phyloP scores from a whole-genome alignment of 176 grass and related monocot genomes.

The Panicum miliaceum region DNA sequence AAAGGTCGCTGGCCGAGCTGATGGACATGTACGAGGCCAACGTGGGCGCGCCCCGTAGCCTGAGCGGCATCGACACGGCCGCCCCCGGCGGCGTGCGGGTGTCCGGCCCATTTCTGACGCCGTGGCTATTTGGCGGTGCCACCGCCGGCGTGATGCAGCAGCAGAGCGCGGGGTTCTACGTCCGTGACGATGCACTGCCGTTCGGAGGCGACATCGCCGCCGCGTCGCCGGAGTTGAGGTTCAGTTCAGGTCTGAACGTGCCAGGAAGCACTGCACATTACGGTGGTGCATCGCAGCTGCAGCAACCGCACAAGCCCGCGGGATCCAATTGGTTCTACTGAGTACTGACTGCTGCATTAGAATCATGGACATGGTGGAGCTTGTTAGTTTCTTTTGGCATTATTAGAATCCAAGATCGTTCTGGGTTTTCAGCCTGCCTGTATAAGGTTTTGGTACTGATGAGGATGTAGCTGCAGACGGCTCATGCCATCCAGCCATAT shows the following conservation, averaged over 20 bases:
- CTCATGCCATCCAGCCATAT: not conserved
- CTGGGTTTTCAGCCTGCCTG: not conserved
- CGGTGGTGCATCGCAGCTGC: slow-evolving; percentile 30
- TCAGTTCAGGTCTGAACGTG: slow-evolving; percentile 34
- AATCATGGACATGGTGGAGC: not conserved
- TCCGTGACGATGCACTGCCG: slow-evolving; percentile 8
- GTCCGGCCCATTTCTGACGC: not conserved
- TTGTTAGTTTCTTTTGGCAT: not conserved
- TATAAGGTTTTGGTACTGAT: not conserved
- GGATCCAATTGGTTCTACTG: slow-evolving; percentile 47
- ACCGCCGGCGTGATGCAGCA: slow-evolving; percentile 28
- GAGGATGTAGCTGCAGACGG: not conserved
- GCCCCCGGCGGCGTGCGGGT: slow-evolving; percentile 27
- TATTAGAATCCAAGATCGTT: slow-evolving; percentile 9
- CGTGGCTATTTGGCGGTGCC: slow-evolving; percentile 27
- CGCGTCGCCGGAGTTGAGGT: slow-evolving; percentile 34
- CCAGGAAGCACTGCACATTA: slow-evolving; percentile 32
- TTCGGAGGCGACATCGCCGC: slow-evolving; percentile 35
- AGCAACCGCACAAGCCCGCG: slow-evolving; percentile 40
- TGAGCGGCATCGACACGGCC: slow-evolving; percentile 13
- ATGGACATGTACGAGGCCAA: slow-evolving; percentile 73
- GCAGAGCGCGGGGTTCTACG: slow-evolving; percentile 35
- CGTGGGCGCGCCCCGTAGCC: slow-evolving; percentile 35
- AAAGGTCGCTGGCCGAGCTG: slow-evolving; percentile 68
- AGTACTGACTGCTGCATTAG: slow-evolving; percentile 7